Evolutionary conservation across 2,329 filamentous ascomycete species (phyloP).

Genomic region (Sarocladium brachiariae): DNA sequence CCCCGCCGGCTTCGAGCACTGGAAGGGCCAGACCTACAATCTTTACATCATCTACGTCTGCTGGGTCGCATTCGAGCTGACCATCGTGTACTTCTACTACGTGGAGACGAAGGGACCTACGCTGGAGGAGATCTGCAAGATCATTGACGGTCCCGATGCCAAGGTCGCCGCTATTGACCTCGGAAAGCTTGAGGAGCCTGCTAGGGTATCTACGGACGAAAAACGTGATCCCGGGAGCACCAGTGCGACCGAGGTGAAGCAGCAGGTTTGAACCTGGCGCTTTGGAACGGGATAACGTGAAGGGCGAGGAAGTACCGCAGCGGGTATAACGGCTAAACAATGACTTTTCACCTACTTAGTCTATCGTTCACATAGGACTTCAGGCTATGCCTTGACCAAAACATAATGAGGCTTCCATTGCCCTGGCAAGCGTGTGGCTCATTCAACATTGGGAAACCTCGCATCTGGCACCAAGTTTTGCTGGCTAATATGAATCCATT

Average conservation of each 20-base stretch:
- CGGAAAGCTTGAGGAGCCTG: slow-evolving; percentile 37
- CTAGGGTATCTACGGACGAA: not conserved
- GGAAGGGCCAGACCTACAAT: slow-evolving; percentile 13
- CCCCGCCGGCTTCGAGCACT: slow-evolving; percentile 16
- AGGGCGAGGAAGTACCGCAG: too few relatives aligned
- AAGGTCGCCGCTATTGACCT: slow-evolving; percentile 39
- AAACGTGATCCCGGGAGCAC: not conserved
- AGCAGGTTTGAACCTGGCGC: not conserved
- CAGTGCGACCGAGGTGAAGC: not conserved
- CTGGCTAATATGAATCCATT: too few relatives aligned
- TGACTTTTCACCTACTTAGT: too few relatives aligned
- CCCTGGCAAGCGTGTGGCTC: too few relatives aligned
- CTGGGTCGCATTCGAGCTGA: slow-evolving; percentile 5
- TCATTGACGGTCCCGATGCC: slow-evolving; percentile 57
- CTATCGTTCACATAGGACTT: too few relatives aligned
- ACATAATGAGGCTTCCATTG: too few relatives aligned
- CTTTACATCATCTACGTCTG: slow-evolving; percentile 11
- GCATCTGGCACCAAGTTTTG: too few relatives aligned
- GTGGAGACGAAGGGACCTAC: slow-evolving; percentile 58
- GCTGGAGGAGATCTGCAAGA: slow-evolving; percentile 59
- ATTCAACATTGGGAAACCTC: too few relatives aligned
- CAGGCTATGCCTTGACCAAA: too few relatives aligned
- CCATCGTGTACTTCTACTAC: slow-evolving; percentile 43
- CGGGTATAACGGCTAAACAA: too few relatives aligned
- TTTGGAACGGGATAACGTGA: too few relatives aligned